phyloP scores from a whole-genome alignment of 2,329 filamentous ascomycete genomes.

The Phaeophleospora eucalypticola region DNA sequence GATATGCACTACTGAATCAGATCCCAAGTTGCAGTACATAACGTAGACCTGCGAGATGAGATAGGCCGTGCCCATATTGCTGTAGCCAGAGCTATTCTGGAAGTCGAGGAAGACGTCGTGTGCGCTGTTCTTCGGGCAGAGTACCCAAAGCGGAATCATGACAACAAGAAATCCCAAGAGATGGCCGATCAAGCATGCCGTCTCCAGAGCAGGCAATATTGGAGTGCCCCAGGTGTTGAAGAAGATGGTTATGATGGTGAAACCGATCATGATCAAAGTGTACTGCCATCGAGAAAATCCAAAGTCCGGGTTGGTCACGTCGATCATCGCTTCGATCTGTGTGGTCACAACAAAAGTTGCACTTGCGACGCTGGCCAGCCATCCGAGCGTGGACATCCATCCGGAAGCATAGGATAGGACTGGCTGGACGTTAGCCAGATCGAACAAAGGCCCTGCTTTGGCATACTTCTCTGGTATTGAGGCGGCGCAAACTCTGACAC shows the following conservation, averaged over 20 bases:
- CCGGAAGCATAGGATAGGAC: conserved; percentile 19
- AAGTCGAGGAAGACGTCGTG: conserved; percentile 31
- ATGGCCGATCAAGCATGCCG: conserved; percentile 29
- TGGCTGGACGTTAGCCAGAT: background rate
- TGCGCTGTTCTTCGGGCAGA: conserved; percentile 31
- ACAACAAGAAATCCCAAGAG: conserved; percentile 31
- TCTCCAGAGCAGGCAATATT: conserved; percentile 37
- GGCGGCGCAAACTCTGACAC: conserved; percentile 33
- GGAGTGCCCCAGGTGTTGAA: conserved; percentile 32
- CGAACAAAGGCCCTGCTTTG: background rate
- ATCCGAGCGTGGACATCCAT: conserved; percentile 22
- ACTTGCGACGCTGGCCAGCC: conserved; percentile 31
- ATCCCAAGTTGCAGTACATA: conserved; percentile 28
- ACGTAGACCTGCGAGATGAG: conserved; percentile 28
- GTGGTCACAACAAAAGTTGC: conserved; percentile 35
- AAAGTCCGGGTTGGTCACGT: conserved; percentile 30
- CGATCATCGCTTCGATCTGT: conserved; percentile 36
- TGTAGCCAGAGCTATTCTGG: conserved; percentile 27
- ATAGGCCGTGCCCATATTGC: conserved; percentile 28
- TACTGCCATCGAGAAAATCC: conserved; percentile 27
- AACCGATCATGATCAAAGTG: conserved; percentile 30
- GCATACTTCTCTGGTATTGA: conserved; percentile 28
- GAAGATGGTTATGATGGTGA: conserved; percentile 35
- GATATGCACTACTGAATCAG: conserved; percentile 31
- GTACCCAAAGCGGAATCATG: conserved; percentile 27